Evolutionary conservation across 352 stramenopile species (phyloP).

Genomic region (Thalassiosira livingstoniorum): DNA sequence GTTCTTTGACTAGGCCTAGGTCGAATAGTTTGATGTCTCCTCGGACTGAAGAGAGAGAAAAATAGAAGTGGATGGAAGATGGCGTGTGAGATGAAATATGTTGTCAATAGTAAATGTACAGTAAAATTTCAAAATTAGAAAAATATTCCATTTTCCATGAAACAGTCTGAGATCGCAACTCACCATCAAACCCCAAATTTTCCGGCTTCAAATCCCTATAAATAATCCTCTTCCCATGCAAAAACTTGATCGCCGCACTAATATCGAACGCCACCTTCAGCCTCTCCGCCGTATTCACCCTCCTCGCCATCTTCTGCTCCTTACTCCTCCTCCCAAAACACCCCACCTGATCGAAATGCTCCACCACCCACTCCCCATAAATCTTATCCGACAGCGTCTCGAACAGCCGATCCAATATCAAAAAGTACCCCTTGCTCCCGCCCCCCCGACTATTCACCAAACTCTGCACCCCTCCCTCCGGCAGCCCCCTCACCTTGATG

Average conservation of each 20-base stretch:
- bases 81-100: not conserved
- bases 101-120: not conserved
- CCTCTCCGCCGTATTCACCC: slow-evolving; percentile 33
- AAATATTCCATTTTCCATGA: too few species aligned
- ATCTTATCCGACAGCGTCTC: slow-evolving; percentile 67
- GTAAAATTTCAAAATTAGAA: too few species aligned
- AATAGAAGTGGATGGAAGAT: not conserved
- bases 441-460: slow-evolving; percentile 11
- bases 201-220: slow-evolving; percentile 70
- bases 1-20: slow-evolving; percentile 66
- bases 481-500: slow-evolving; percentile 70
- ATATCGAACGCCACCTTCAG: slow-evolving; percentile 79
- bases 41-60: slow-evolving; percentile 37
- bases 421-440: slow-evolving; percentile 59
- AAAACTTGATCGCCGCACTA: slow-evolving; percentile 68
- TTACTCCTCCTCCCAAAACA: slow-evolving; percentile 1
- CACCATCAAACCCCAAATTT: slow-evolving; percentile 82
- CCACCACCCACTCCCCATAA: slow-evolving; percentile 32
- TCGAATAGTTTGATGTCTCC: slow-evolving; percentile 70
- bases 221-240: slow-evolving; percentile 75
- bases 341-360: slow-evolving; percentile 19
- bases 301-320: slow-evolving; percentile 13
- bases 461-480: slow-evolving; percentile 46
- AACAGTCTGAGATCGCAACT: not conserved
- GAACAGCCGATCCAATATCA: slow-evolving; percentile 79